These are phyloP conservation scores for Nakazawaea sp. DNA, from an alignment of 805 yeast species.

Conservation along the genomic window DNA sequence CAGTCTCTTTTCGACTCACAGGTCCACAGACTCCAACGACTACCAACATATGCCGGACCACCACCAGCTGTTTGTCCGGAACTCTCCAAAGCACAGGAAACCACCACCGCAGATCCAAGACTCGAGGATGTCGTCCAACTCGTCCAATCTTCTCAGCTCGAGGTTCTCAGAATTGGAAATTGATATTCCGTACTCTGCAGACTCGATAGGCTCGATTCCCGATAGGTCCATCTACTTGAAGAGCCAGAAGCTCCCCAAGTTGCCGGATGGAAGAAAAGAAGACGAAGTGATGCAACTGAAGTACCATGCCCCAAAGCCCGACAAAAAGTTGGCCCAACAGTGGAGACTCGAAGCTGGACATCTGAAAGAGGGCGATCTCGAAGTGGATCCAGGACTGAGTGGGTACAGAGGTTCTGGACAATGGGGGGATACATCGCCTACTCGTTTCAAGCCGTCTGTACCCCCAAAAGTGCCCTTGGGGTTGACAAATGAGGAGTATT, in stretches of 20 bases:
- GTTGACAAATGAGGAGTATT: conserved; percentile 12
- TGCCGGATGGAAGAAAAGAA: conserved; percentile 13
- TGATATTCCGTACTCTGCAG: conserved; percentile 11
- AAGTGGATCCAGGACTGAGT: conserved; percentile 10
- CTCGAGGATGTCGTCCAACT: background rate
- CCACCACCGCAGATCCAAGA: conserved; percentile 1
- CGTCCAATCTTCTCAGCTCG: background rate
- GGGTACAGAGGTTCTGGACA: conserved; percentile 13
- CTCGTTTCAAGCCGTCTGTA: conserved; percentile 11
- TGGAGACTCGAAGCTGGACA: conserved; percentile 9
- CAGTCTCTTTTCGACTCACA: conserved; percentile 9
- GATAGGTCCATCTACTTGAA: conserved; percentile 1
- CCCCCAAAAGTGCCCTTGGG: conserved; percentile 14
- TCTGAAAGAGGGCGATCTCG: conserved; percentile 10
- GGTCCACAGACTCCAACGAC: conserved; percentile 6
- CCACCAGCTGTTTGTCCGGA: conserved; percentile 2
- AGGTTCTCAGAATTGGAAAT: conserved; percentile 4
- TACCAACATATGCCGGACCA: conserved; percentile 6
- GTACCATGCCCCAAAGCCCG: conserved; percentile 42
- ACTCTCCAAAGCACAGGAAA: conserved; percentile 3
- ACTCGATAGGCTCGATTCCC: conserved; percentile 5
- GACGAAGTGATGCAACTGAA: conserved; percentile 27
- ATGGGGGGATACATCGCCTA: conserved; percentile 9
- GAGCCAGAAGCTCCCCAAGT: conserved; percentile 5
- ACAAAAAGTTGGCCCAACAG: conserved; percentile 19